These are phyloP conservation scores for Debaryomycetaceae sp. DNA, from an alignment of 1,139 yeast species.

Conservation along the genomic window DNA sequence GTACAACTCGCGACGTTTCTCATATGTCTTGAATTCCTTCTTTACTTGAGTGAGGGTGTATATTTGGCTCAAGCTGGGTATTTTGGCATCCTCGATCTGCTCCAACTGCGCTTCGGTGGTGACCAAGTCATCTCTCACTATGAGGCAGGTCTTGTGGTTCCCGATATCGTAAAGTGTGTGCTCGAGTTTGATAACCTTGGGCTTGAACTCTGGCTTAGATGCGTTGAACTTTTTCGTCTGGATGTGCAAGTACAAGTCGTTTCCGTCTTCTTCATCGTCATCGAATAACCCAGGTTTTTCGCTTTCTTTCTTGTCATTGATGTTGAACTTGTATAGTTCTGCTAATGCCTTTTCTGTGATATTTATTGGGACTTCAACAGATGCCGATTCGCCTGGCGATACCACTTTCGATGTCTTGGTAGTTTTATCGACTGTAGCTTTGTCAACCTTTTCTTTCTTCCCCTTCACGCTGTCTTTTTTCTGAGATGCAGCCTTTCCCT, in stretches of 20 bases:
- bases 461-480: slow-evolving; percentile 3
- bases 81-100: slow-evolving; percentile 52
- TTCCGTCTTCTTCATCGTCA: slow-evolving; percentile 52
- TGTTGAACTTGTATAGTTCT: slow-evolving; percentile 47
- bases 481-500: slow-evolving; percentile 3
- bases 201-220: slow-evolving; percentile 66
- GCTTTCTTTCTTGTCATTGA: slow-evolving; percentile 23
- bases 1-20: slow-evolving; percentile 64
- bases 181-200: slow-evolving; percentile 57
- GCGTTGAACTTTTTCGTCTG: slow-evolving; percentile 63
- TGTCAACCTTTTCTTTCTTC: slow-evolving; percentile 3
- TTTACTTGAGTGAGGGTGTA: slow-evolving; percentile 57
- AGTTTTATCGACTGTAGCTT: not conserved
- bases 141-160: slow-evolving; percentile 62
- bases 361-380: slow-evolving; percentile 14
- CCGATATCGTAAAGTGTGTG: slow-evolving; percentile 46
- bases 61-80: slow-evolving; percentile 46
- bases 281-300: slow-evolving; percentile 36
- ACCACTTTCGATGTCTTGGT: slow-evolving; percentile 1
- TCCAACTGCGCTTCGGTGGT: slow-evolving; percentile 58
- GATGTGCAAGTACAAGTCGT: slow-evolving; percentile 54
- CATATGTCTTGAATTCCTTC: slow-evolving; percentile 64
- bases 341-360: slow-evolving; percentile 44
- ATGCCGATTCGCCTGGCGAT: not conserved
- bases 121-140: slow-evolving; percentile 65